A percentile compares a stretch with the other conserved stretches of the same genome.
Conservation (phyloP, 495 filamentous ascomycete species). For the Neurospora cerealis region DNA sequence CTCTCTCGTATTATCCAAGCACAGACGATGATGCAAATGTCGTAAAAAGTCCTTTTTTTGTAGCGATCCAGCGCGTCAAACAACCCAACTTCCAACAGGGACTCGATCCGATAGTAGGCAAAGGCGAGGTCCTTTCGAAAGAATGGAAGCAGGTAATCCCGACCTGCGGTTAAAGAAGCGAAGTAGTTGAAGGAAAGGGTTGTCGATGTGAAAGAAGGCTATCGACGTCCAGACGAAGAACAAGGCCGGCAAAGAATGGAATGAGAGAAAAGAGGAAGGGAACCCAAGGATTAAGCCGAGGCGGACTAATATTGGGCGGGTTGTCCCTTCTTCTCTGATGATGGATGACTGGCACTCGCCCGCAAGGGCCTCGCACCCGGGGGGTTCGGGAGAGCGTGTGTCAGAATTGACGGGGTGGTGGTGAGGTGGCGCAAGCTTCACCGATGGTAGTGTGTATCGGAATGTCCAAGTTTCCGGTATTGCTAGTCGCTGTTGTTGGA, state of each 20-base stretch:
- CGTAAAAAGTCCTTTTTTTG: neutral
- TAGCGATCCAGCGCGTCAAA: neutral
- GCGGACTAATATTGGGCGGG: conserved; percentile 32
- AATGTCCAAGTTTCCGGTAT: neutral
- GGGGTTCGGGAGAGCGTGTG: conserved; percentile 22
- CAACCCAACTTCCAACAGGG: neutral
- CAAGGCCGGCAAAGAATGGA: conserved; percentile 27
- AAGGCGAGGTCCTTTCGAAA: conserved; percentile 6
- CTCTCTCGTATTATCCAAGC: neutral
- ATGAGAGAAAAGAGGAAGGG: conserved; percentile 17
- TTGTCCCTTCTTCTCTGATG: neutral
- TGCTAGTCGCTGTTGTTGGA: conserved; percentile 19
- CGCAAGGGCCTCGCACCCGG: conserved; percentile 19
- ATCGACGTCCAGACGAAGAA: conserved; percentile 35
- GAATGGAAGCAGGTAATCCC: conserved; percentile 33
- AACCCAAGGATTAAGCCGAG: conserved; percentile 15
- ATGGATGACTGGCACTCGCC: conserved; percentile 13
- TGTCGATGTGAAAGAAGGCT: conserved; percentile 37
- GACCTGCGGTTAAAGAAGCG: conserved; percentile 30
- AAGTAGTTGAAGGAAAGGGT: conserved; percentile 13
- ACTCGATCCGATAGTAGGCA: neutral
- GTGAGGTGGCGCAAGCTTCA: conserved; percentile 28
- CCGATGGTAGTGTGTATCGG: conserved; percentile 14
- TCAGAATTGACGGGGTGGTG: conserved; percentile 27
- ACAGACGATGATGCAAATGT: neutral